Base-by-base conservation (phyloP, 495 filamentous ascomycete genomes). In the Penicillium angulare region DNA sequence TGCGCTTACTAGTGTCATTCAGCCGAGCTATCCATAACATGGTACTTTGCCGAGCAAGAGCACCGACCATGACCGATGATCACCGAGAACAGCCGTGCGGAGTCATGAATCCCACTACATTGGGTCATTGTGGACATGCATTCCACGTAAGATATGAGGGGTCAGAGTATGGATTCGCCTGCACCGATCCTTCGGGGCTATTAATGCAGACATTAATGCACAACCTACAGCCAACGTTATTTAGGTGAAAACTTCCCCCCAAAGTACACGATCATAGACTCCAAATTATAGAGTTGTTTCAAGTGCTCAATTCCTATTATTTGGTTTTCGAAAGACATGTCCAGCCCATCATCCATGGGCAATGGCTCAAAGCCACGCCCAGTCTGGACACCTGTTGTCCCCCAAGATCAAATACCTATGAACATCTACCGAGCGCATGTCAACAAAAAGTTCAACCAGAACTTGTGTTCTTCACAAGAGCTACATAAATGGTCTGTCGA, bases 391-490 rank as follows among this genome's bases (percentile, higher is more conserved):
- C 56, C 56, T n/a, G 31, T 22, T 0, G 21, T 31, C 7, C 56
- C 56, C 12, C 50, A 38, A 21, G 18, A 51, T 7, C 33, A 55
- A 24, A 59, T 59, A 12, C 56, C 56, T 10, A 58, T 61, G 43
- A 57, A 61, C 35, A 49, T 55, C 22, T 61, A 58, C 18, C 59
- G 59, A n/a, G 48, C 34, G 15, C 52, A 58, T 47, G 38, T 61
- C 43, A 61, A 61, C 42, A 41, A 36, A 27, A 53, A 57, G 9
- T 57, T 58, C 46, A 49, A 50, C n/a, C 46, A 50, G 17, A 39
- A 44, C 1, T 13, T 61, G 10, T n/a, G 29, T 7, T 46, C 50
- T 18, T 61, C 55, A 1, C 51, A 61, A 15, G 59, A 55, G 5
- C 48, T 61, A 7, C 59, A 61, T 17, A 32, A 52, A 20, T 54